These are phyloP conservation scores for Cladophialophora chaetospira DNA, from an alignment of 2,329 filamentous ascomycete genomes.

Conservation along the genomic window DNA sequence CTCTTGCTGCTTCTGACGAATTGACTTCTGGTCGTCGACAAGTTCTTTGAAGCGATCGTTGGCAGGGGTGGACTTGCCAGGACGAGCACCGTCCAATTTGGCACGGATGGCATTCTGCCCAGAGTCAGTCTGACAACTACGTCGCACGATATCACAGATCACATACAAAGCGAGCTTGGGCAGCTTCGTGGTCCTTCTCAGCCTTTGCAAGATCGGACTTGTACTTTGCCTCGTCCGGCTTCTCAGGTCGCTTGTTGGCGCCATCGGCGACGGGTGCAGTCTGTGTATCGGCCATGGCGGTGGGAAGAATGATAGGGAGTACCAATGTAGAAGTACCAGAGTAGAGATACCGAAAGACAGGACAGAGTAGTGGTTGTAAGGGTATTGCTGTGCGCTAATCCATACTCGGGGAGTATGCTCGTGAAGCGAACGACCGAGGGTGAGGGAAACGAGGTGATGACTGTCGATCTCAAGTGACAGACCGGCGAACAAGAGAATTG, in stretches of 20 bases:
- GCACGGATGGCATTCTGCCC: constrained; percentile 77
- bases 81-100: constrained; percentile 81
- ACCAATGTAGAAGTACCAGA: constrained; percentile 6
- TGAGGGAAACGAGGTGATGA: background rate
- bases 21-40: constrained; percentile 69
- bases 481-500: background rate
- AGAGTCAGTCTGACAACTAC: constrained; percentile 15
- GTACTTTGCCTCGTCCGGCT: constrained; percentile 83
- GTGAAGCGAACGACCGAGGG: constrained; percentile 6
- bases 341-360: constrained; percentile 19
- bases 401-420: background rate
- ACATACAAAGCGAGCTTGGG: constrained; percentile 70
- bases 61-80: constrained; percentile 74
- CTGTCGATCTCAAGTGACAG: background rate
- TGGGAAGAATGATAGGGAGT: background rate
- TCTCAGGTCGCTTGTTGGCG: constrained; percentile 66
- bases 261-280: constrained; percentile 40
- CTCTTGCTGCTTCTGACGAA: constrained; percentile 81
- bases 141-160: background rate
- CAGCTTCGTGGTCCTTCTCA: constrained; percentile 81
- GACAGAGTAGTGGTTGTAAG: constrained; percentile 12
- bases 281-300: constrained; percentile 41
- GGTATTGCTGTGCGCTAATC: too few species aligned
- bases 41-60: constrained; percentile 81
- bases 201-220: constrained; percentile 76